Conservation (phyloP, 352 stramenopile genomes). For the Globisporangium ultimum region DNA sequence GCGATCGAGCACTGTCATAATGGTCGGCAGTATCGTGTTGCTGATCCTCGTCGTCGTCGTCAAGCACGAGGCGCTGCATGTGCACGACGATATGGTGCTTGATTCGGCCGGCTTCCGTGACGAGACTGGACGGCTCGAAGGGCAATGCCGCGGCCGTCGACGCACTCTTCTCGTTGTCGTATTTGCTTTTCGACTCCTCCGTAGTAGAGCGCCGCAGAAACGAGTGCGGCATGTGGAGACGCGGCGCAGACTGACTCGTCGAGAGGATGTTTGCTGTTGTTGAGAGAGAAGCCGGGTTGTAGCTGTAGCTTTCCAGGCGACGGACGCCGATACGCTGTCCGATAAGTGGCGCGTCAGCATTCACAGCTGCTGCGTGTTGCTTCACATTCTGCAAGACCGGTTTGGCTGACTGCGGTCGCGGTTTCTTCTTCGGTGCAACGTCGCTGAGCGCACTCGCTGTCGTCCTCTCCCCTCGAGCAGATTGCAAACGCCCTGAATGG, state of each 20-base stretch:
- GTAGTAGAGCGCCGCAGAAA: background rate
- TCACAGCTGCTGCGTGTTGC: background rate
- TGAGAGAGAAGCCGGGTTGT: conserved; percentile 22
- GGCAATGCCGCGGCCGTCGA: background rate
- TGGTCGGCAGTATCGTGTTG: background rate
- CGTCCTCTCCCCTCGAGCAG: conserved; percentile 13
- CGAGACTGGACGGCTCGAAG: background rate
- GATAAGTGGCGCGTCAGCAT: background rate
- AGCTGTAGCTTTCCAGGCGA: conserved; percentile 30
- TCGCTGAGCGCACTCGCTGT: background rate
- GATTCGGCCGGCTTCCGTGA: background rate
- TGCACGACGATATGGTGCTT: conserved; percentile 34
- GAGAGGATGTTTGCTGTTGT: conserved; percentile 5
- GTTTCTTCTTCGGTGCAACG: background rate
- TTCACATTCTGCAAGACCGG: conserved; percentile 23
- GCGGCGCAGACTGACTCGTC: conserved; percentile 20
- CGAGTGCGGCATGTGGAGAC: conserved; percentile 4
- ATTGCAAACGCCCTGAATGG: conserved; percentile 16
- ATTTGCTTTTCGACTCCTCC: background rate
- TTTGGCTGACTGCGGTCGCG: conserved; percentile 50
- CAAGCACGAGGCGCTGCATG: conserved; percentile 32
- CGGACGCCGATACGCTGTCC: conserved; percentile 27
- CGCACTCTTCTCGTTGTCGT: background rate
- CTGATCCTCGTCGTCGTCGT: conserved; percentile 1
- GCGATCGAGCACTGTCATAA: background rate